Conservation (phyloP, 1,284 basidiomycete species). For the Leccinum variabile region DNA sequence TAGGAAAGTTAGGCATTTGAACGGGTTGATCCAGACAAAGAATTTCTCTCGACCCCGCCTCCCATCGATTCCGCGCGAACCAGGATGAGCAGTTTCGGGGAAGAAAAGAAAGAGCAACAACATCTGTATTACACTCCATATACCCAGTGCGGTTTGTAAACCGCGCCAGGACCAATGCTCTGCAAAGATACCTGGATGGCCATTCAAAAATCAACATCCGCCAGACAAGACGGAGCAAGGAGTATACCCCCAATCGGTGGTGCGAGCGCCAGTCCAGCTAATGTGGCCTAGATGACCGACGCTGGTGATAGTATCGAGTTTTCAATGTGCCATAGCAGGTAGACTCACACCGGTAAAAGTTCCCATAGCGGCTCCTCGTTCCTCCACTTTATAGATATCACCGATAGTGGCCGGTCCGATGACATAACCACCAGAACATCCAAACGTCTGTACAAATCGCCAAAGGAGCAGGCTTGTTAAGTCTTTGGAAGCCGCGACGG, state of each 20-base stretch:
- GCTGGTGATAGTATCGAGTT: background rate
- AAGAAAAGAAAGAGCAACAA: conserved; percentile 50
- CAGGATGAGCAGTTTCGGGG: conserved; percentile 70
- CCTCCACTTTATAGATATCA: conserved; percentile 47
- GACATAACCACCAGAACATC: conserved; percentile 37
- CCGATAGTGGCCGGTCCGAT: conserved; percentile 52
- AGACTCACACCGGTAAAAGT: conserved; percentile 43
- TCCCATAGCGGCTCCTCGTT: conserved; percentile 51
- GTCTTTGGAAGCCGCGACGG: conserved; percentile 38
- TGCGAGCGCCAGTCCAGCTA: conserved; percentile 47
- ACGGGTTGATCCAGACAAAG: conserved; percentile 59
- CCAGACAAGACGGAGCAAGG: background rate
- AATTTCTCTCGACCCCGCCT: conserved; percentile 36
- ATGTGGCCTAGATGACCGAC: conserved; percentile 35
- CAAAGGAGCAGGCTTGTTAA: conserved; percentile 44
- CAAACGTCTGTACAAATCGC: conserved; percentile 49
- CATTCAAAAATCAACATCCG: conserved; percentile 1
- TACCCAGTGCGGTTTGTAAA: conserved; percentile 56
- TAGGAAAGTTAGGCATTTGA: conserved; percentile 52
- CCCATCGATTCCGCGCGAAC: conserved; percentile 47
- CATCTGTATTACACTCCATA: conserved; percentile 45
- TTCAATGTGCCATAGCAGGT: background rate
- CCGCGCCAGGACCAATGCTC: conserved; percentile 69
- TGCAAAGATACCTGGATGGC: conserved; percentile 41
- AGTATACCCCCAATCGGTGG: conserved; percentile 45